These are phyloP conservation scores for Trametes cubensis DNA, from an alignment of 768 basidiomycete genomes.

Conservation along the genomic window DNA sequence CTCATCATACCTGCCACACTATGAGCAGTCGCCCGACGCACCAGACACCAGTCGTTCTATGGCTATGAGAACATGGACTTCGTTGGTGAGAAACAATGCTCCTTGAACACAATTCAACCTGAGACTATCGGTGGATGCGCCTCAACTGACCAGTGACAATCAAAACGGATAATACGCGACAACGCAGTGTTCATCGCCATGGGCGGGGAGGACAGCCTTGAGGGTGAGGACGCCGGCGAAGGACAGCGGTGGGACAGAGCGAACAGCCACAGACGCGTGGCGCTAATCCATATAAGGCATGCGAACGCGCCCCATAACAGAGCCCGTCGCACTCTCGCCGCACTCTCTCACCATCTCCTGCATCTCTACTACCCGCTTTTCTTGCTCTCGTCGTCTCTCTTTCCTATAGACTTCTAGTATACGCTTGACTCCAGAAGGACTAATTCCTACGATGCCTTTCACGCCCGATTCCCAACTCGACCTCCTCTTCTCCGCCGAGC, in stretches of 20 bases:
- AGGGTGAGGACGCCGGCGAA: not conserved
- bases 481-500: conserved; percentile 72
- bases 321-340: conserved; percentile 1
- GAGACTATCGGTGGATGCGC: too few relatives aligned
- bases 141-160: too few relatives aligned
- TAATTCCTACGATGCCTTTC: conserved; percentile 42
- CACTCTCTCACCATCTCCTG: not conserved
- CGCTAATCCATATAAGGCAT: conserved; percentile 1
- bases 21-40: too few relatives aligned
- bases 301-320: conserved; percentile 11
- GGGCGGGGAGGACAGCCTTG: conserved; percentile 9
- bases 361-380: not conserved
- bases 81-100: too few relatives aligned
- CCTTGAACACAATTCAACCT: too few relatives aligned
- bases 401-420: conserved; percentile 6
- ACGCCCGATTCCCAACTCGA: conserved; percentile 70
- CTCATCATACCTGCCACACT: too few relatives aligned
- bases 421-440: not conserved
- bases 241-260: conserved; percentile 1
- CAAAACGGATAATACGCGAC: not conserved
- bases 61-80: too few relatives aligned
- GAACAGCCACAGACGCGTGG: conserved; percentile 18
- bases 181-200: conserved; percentile 6
- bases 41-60: too few relatives aligned
- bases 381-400: conserved; percentile 1